These are phyloP conservation scores for Talaromyces adpressus DNA, from an alignment of 495 filamentous ascomycete genomes.

Conservation along the genomic window DNA sequence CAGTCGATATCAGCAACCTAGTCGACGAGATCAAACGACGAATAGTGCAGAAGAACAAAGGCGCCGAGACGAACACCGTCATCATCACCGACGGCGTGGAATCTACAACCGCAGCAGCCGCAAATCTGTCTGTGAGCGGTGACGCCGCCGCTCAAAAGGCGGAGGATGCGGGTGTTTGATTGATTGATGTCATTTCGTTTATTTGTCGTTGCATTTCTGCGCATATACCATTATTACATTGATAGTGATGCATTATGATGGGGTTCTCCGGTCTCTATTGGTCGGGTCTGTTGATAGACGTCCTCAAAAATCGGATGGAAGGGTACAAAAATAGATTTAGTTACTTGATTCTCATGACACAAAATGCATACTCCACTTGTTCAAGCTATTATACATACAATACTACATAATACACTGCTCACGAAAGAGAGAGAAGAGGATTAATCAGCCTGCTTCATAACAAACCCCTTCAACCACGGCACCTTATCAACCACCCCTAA, in stretches of 20 bases:
- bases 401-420: background rate
- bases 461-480: conserved; percentile 68
- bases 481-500: conserved; percentile 71
- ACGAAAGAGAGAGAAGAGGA: background rate
- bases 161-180: conserved; percentile 2
- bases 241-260: conserved; percentile 1
- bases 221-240: background rate
- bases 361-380: background rate
- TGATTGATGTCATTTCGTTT: background rate
- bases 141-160: background rate
- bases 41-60: background rate
- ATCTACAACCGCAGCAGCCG: background rate
- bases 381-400: background rate
- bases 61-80: background rate
- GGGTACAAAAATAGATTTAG: conserved; percentile 1
- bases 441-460: conserved; percentile 81
- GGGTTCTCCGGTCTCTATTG: background rate
- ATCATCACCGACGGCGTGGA: background rate
- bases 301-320: background rate
- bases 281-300: background rate
- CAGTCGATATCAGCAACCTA: conserved; percentile 55
- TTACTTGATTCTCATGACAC: conserved; percentile 1
- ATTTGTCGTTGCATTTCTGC: background rate
- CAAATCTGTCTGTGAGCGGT: background rate
- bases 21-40: conserved; percentile 52